phyloP scores from a whole-genome alignment of 179 eudicot genomes.

The Amaranthus tricolor region DNA sequence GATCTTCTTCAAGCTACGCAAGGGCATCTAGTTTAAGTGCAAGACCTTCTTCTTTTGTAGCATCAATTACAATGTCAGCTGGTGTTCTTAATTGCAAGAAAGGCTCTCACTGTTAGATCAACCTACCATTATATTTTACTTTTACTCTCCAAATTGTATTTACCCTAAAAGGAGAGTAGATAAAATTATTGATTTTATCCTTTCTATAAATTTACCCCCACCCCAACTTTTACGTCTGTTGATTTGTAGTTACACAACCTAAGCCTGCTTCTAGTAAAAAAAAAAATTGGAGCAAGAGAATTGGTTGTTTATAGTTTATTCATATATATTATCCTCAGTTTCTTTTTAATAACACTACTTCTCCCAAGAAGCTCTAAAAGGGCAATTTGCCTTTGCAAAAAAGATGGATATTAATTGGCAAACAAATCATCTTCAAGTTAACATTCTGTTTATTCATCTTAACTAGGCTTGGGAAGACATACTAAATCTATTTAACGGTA shows the following conservation, averaged over 20 bases:
- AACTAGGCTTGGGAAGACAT: too few relatives aligned
- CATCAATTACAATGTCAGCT: slow-evolving; percentile 36
- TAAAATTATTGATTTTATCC: not conserved
- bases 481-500: too few relatives aligned
- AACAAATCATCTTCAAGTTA: not conserved
- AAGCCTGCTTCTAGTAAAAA: slow-evolving; percentile 8
- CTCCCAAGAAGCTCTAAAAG: too few relatives aligned
- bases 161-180: not conserved
- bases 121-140: not conserved
- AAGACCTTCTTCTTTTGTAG: slow-evolving; percentile 42
- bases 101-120: slow-evolving; percentile 30
- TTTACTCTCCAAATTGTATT: slow-evolving; percentile 5
- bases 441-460: not conserved
- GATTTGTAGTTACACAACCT: slow-evolving; percentile 7
- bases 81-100: slow-evolving; percentile 42
- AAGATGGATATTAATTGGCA: too few relatives aligned
- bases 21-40: slow-evolving; percentile 52
- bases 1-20: slow-evolving; percentile 34
- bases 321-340: too few relatives aligned
- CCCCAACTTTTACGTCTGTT: not conserved
- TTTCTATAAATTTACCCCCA: not conserved
- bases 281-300: not conserved
- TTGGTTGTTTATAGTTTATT: not conserved
- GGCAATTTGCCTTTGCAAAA: not conserved
- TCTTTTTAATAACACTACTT: too few relatives aligned